These are phyloP conservation scores for Barbatosphaeria neglecta DNA, from an alignment of 495 filamentous ascomycete species.

Conservation along the genomic window DNA sequence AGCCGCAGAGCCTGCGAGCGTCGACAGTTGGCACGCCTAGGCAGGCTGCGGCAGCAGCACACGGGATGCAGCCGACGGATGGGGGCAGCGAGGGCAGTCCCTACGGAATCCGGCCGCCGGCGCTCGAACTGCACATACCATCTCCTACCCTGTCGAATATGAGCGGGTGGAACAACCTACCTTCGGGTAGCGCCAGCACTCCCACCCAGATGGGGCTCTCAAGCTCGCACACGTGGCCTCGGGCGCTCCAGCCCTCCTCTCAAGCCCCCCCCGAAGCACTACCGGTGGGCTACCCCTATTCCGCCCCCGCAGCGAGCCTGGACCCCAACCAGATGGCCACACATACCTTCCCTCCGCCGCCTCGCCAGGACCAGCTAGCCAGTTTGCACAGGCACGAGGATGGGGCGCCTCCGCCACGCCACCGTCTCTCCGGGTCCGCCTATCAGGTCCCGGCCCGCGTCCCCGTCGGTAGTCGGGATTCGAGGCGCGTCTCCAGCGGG, in stretches of 20 bases:
- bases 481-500: constrained; percentile 2
- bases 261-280: constrained; percentile 4
- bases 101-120: constrained; percentile 4
- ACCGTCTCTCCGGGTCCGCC: constrained; percentile 19
- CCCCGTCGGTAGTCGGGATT: constrained; percentile 11
- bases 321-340: constrained; percentile 16
- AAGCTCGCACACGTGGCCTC: constrained; percentile 34
- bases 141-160: constrained; percentile 10
- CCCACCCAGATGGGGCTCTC: constrained; percentile 20
- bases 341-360: constrained; percentile 17
- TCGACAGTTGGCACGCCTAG: too few species aligned
- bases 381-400: constrained; percentile 7
- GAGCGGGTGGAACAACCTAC: constrained; percentile 3
- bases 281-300: constrained; percentile 26
- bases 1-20: too few species aligned
- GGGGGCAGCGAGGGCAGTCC: background rate
- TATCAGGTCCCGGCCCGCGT: constrained; percentile 21
- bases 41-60: background rate
- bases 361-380: constrained; percentile 17
- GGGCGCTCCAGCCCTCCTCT: constrained; percentile 9
- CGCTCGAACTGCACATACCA: constrained; percentile 13
- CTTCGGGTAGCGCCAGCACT: background rate
- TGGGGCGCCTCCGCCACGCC: constrained; percentile 3
- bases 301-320: constrained; percentile 21
- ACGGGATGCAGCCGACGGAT: constrained; percentile 4